Evolutionary conservation across 305 asterid species (phyloP), one percentile per base, ranked within the genome.

Genomic region (Rubia balearica): DNA sequence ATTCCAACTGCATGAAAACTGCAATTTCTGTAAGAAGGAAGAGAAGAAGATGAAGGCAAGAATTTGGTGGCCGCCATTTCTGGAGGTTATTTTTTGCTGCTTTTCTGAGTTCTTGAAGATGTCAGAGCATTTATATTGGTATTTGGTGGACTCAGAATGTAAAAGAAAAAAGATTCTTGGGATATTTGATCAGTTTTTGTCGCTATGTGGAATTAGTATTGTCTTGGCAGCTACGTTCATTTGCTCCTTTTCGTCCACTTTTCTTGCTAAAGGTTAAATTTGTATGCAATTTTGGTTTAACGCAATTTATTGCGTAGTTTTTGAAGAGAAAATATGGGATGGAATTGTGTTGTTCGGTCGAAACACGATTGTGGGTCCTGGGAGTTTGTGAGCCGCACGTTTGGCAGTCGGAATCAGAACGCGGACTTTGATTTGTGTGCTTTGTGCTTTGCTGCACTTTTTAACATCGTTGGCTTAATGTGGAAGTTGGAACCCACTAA

Each of bases 51-150:
- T 45, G 67, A 16, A 61, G 77, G 67, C 77, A 74, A 7, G 16
- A 86, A 24, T 75, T 84, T 81, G 56, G 84, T 59, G 77, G 83
- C 72, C 30, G 87, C 87, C 94, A 86, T 85, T 75, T 73, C 33
- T 8, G 24, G 70, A 68, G 65, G 22, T 3, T 49, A 9, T 22
- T 68, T 36, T 19, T 16, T 14, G 45, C 46, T 13, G 19, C 43
- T 36, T 67, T 45, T 33, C 38, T 24, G 68, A 53, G 4, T 17
- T n/a, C n/a, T n/a, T n/a, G n/a, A n/a, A n/a, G n/a, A n/a, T 2
- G 0, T 5, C 38, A 67, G 36, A 70, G 21, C 46, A 63, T 63
- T 63, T 76, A 75, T 76, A 77, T 40, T 75, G 73, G 43, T 16
- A 9, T 60, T 11, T 59, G 7, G 53, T 71, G 30, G 40, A 22